Evolutionary conservation across 176 grass and related monocot species (phyloP).

Genomic region (Saccharum officinarum): DNA sequence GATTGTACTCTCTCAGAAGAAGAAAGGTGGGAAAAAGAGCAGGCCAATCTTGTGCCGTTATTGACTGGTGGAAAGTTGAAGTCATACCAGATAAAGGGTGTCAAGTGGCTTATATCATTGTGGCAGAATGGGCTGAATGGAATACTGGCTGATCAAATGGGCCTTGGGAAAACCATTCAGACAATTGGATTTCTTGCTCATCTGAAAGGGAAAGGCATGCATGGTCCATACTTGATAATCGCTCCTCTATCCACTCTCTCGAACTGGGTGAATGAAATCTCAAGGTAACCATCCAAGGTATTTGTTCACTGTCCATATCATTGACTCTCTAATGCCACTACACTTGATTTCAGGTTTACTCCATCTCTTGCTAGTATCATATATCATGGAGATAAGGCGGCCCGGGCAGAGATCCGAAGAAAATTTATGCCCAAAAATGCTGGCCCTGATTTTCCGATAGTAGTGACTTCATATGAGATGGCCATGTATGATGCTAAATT

Average conservation of each 20-base stretch:
- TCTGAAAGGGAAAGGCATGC: conserved; percentile 83
- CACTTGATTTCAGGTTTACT: conserved; percentile 68
- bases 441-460: conserved; percentile 70
- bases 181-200: conserved; percentile 97
- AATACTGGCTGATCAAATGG: conserved; percentile 98
- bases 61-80: conserved; percentile 93
- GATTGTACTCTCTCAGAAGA: conserved; percentile 77
- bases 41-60: conserved; percentile 78
- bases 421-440: conserved; percentile 66
- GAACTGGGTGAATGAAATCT: conserved; percentile 88
- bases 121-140: conserved; percentile 97
- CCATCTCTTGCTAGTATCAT: conserved; percentile 75
- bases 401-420: conserved; percentile 72
- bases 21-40: conserved; percentile 71
- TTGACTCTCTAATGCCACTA: conserved; percentile 15
- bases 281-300: conserved; percentile 50
- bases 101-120: conserved; percentile 96
- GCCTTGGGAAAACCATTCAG: conserved; percentile 97
- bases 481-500: conserved; percentile 69
- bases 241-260: conserved; percentile 98
- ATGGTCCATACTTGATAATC: conserved; percentile 91
- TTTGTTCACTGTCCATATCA: neutral
- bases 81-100: conserved; percentile 95
- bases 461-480: conserved; percentile 91
- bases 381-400: conserved; percentile 78